Base-by-base conservation (phyloP, 495 filamentous ascomycete species). In the Poronia punctata region DNA sequence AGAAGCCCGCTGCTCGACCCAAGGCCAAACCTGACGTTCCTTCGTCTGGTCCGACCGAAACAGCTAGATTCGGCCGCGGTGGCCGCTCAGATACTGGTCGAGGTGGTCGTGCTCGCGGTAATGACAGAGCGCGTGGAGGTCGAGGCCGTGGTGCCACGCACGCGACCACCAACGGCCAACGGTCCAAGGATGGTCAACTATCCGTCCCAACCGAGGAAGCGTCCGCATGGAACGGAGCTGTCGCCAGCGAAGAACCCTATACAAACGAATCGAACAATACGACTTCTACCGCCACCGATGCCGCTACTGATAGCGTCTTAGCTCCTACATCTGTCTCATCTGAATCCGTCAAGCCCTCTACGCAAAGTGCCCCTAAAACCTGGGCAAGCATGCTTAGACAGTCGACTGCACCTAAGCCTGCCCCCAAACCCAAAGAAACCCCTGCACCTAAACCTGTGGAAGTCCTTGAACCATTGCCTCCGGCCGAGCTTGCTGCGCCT, bases 1-100 rank as follows among this genome's bases (percentile, higher is more conserved):
- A 80, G 57, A 86, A 88, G 64, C 85, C 92, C 57, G 73, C 85
- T 48, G 73, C 78, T 50, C 82, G 80, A 47, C 77, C 90, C 36
- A 99, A 95, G 73, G 66, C 74, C 43, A 89, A 94, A 68, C 84
- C 92, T 40, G 57, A 72, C 24, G 53, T 69, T 10, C 63, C 74
- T 23, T 70, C 67, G 36, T 70, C 77, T 38, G 68, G 72, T 12
- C 60, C 70, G 46, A 70, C 68, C 46, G 63, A 74, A 52, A 62
- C 78, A 5, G 54, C 66, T 26, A 57, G 65, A 40, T 56, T 60
- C 40, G 52, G 56, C 37, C 78, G 88, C 56, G 80, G 76, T 39
- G 76, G 75, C 43, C 82, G 86, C 53, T 74, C 75, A 57, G 79
- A 76, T 46, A 64, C 64, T 43, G 82, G 84, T 49, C 81, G 88